phyloP scores from a whole-genome alignment of 2,329 filamentous ascomycete genomes.

The Aspergillus clavatus region DNA sequence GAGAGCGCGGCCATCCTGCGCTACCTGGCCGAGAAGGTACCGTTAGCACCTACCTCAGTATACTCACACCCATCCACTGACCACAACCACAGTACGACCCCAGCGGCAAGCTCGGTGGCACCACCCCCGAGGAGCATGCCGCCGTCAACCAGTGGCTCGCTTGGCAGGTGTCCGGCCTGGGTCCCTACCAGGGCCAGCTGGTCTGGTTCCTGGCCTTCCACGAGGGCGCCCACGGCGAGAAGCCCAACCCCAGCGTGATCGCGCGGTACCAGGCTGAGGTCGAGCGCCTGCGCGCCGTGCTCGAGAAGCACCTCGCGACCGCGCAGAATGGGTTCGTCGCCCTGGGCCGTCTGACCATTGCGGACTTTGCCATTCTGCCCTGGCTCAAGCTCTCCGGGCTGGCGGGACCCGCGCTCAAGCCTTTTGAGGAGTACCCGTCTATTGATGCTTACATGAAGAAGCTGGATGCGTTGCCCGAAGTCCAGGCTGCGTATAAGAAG shows the following conservation, averaged over 20 bases:
- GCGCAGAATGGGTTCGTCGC: slow-evolving; percentile 5
- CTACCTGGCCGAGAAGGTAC: not conserved
- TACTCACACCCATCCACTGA: not conserved
- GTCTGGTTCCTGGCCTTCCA: slow-evolving; percentile 8
- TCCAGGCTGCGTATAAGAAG: not conserved
- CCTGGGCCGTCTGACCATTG: slow-evolving; percentile 7
- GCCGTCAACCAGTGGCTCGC: slow-evolving; percentile 8
- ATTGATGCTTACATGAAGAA: not conserved
- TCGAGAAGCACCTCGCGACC: slow-evolving; percentile 6
- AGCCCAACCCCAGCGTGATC: slow-evolving; percentile 4
- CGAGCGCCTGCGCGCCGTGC: slow-evolving; percentile 6
- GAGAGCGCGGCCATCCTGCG: not conserved
- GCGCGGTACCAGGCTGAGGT: slow-evolving; percentile 8
- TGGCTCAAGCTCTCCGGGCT: slow-evolving; percentile 7
- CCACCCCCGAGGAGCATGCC: slow-evolving; percentile 4
- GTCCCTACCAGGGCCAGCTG: slow-evolving; percentile 8
- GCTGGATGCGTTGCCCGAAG: not conserved
- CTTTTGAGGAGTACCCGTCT: not conserved
- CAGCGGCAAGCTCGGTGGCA: slow-evolving; percentile 4
- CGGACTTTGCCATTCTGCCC: slow-evolving; percentile 8
- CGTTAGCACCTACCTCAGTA: not conserved
- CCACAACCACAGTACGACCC: slow-evolving; percentile 1
- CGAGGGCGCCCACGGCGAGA: slow-evolving; percentile 7
- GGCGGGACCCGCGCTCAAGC: slow-evolving; percentile 1
- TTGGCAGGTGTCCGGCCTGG: slow-evolving; percentile 9